A percentile compares a stretch with the other conserved stretches of the same genome.
These are phyloP conservation scores for Cylindrodendrum hubeiense DNA, from an alignment of 2,329 filamentous ascomycete species.

Conservation along the genomic window DNA sequence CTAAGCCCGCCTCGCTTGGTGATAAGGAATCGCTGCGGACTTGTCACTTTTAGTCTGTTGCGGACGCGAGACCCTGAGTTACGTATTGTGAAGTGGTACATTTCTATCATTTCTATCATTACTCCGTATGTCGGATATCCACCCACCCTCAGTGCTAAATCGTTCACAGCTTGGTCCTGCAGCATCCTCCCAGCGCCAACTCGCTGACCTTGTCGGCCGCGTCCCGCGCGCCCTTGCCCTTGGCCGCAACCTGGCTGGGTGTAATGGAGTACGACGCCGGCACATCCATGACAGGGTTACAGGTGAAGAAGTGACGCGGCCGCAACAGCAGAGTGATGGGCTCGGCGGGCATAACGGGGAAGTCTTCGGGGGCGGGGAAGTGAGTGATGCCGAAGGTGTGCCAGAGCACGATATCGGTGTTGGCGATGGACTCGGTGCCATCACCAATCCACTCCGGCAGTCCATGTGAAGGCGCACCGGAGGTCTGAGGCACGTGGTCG, in stretches of 20 bases:
- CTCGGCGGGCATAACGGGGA: constrained; percentile 90
- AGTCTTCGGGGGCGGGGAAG: constrained; percentile 91
- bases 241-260: constrained; percentile 45
- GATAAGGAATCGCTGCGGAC: neutral
- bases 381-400: constrained; percentile 94
- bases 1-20: neutral
- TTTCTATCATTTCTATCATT: too few relatives aligned
- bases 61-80: neutral
- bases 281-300: constrained; percentile 85
- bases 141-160: neutral
- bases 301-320: constrained; percentile 85
- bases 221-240: constrained; percentile 38
- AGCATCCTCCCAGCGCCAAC: constrained; percentile 39
- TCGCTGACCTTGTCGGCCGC: constrained; percentile 38
- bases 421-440: constrained; percentile 75
- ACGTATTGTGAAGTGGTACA: neutral
- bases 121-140: too few relatives aligned
- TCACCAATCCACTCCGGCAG: constrained; percentile 84
- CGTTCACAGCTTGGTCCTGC: constrained; percentile 33
- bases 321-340: constrained; percentile 85
- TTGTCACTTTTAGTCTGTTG: neutral
- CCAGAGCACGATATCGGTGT: constrained; percentile 91
- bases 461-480: constrained; percentile 80
- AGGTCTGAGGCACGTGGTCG: constrained; percentile 89
- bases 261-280: constrained; percentile 64